Base-by-base conservation (phyloP, 371 early-diverging fungal species). In the Mucor saturninus region DNA sequence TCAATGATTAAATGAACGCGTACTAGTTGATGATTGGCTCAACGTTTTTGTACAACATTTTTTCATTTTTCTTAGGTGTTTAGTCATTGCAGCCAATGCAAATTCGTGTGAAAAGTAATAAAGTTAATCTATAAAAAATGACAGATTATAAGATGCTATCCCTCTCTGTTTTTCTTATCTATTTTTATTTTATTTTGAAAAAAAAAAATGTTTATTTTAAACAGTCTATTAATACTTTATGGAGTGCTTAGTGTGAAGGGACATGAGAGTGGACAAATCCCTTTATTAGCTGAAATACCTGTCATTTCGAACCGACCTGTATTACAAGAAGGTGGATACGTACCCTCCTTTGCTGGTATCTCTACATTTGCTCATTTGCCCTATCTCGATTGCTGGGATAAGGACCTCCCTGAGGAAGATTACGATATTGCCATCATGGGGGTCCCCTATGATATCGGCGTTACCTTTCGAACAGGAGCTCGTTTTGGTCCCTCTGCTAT, bases 371-470 rank as follows among this genome's bases (percentile, higher is more conserved):
- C 81, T 21, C 75, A 77, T 54, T 61, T 81, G 21, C 81, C 81
- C 8, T 77, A 77, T 59, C 64, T 72, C n/a, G 65, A 77, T 35
- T 81, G 82, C 57, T 80, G 76, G 76, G 77, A 76, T 7, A 71
- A 79, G 53, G 52, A 53, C 26, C 51, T 62, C 8, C 21, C 21
- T 21, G 63, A 65, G 1, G 75, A 79, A 21, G 72, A 75, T 43
- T 81, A 79, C 62, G 81, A 80, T 55, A 78, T 82, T 58, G 81
- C 81, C 4, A 69, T 82, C 10, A 61, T 82, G 29, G 83, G 83
- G 43, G 72, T 74, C 40, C 81, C 81, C 21, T 81, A 76, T 61
- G 81, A 81, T 46, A 81, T 78, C 39, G 80, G 77, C 26, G 79
- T 79, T 8, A 80, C 75, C 13, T 82, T 75, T 42, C 67, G 81